Evolutionary conservation across 768 basidiomycete genomes (phyloP), one percentile per base, ranked within the genome.

Genomic region (Phlegmacium glaucopus): DNA sequence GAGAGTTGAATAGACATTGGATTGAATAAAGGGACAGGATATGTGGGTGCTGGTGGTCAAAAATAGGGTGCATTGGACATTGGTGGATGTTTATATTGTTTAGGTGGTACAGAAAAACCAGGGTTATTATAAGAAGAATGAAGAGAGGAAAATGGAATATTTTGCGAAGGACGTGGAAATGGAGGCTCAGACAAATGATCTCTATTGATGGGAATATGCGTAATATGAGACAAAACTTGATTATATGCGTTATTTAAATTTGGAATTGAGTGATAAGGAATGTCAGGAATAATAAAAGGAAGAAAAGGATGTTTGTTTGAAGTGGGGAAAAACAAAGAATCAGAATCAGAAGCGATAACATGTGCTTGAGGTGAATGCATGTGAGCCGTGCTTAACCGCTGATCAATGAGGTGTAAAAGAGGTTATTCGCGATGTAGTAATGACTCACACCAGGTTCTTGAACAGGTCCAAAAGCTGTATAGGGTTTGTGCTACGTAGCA

Each of bases 281-380:
- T 17, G 18, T n/a, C n/a, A 9, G 43, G 43, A 5, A 44, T 12
- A 34, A 34, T 15, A 32, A 13, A 44, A 15, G 43, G 10, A 32
- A 13, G 4, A 6, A 17, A 32, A 10, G 30, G 17, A 15, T n/a
- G 29, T 17, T 22, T 15, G 13, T 32, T 13, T 7, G 22, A 9
- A 29, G 30, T 34, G 22, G 43, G 30, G 17, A 10, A n/a, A 34
- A 44, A 44, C n/a, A 44, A 44, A n/a, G 9, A 15, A 44, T 44
- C 43, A 7, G 43, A 44, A 44, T n/a, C 9, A 15, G 43, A 44
- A 44, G 43, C 43, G 16, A 44, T 12, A 15, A 44, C 13, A 44
- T 9, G 29, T 32, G 30, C 27, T 16, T 34, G 43, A 17, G 43
- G 35, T n/a, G n/a, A n/a, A n/a, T n/a, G n/a, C n/a, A n/a, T n/a